Evolutionary conservation across 768 basidiomycete genomes (phyloP).

Genomic region (Infundibulicybe gibba): DNA sequence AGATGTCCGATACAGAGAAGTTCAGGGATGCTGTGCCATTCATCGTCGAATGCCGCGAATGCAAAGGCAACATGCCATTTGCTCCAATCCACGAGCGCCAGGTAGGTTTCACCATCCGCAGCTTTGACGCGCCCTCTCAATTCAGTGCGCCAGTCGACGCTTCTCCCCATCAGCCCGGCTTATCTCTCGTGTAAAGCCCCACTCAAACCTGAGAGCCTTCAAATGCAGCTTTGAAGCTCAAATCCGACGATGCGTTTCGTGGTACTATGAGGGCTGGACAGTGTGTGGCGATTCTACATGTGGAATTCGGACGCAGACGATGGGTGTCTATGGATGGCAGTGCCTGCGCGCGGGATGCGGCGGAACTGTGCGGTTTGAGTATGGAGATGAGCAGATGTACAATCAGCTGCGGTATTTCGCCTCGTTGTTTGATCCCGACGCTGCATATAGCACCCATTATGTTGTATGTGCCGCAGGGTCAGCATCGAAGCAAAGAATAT

Average conservation of each 20-base stretch:
- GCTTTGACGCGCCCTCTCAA: not conserved
- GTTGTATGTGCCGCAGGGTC: too few species aligned
- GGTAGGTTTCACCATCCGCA: slow-evolving; percentile 29
- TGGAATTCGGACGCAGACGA: slow-evolving; percentile 81
- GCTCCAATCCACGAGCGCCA: slow-evolving; percentile 55
- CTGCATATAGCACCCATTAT: too few species aligned
- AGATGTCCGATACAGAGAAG: slow-evolving; percentile 82
- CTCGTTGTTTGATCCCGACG: slow-evolving; percentile 74
- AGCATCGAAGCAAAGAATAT: too few species aligned
- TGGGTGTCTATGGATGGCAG: slow-evolving; percentile 86
- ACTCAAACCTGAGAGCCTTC: slow-evolving; percentile 59
- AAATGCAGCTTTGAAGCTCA: slow-evolving; percentile 85
- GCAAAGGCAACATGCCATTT: slow-evolving; percentile 58
- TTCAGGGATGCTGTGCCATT: slow-evolving; percentile 78
- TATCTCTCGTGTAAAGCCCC: slow-evolving; percentile 66
- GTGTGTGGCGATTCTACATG: slow-evolving; percentile 87
- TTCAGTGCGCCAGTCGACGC: slow-evolving; percentile 47
- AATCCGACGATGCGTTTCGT: slow-evolving; percentile 69
- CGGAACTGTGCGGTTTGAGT: slow-evolving; percentile 77
- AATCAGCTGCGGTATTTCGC: slow-evolving; percentile 85
- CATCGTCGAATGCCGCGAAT: slow-evolving; percentile 71
- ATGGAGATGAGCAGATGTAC: slow-evolving; percentile 81
- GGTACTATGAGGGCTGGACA: slow-evolving; percentile 89
- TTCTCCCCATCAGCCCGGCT: slow-evolving; percentile 57
- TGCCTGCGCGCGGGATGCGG: slow-evolving; percentile 72